These are phyloP conservation scores for Termitomyces sp. DNA, from an alignment of 768 basidiomycete species.

Conservation along the genomic window DNA sequence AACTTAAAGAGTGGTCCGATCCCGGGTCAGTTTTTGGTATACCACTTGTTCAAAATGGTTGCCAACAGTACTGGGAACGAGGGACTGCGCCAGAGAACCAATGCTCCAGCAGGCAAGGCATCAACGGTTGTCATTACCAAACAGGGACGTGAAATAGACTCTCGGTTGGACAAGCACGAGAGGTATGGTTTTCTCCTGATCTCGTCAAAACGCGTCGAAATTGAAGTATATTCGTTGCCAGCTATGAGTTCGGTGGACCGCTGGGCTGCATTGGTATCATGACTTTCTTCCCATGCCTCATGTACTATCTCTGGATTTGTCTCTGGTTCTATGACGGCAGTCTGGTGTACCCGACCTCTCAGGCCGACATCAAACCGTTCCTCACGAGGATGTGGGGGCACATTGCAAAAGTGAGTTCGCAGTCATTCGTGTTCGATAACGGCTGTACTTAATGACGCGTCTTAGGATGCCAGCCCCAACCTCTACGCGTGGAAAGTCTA, in stretches of 20 bases:
- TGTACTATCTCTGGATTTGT: constrained; percentile 99
- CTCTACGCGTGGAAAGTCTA: constrained; percentile 88
- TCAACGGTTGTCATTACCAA: constrained; percentile 48
- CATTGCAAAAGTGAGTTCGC: constrained; percentile 56
- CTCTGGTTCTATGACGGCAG: constrained; percentile 93
- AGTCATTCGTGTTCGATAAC: too few species aligned
- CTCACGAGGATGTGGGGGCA: constrained; percentile 82
- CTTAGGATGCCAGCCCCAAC: constrained; percentile 91
- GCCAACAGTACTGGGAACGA: constrained; percentile 11
- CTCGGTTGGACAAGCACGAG: constrained; percentile 67
- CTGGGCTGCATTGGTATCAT: constrained; percentile 91
- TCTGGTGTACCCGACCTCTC: constrained; percentile 63
- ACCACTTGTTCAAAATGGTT: constrained; percentile 12
- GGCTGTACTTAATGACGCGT: background rate
- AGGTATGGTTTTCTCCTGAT: constrained; percentile 36
- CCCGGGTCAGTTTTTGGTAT: background rate
- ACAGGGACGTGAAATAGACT: constrained; percentile 72
- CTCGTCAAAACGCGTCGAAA: background rate
- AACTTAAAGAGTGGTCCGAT: constrained; percentile 16
- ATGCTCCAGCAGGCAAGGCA: constrained; percentile 20
- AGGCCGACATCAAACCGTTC: constrained; percentile 75
- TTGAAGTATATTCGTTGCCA: constrained; percentile 29
- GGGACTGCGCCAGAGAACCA: constrained; percentile 18
- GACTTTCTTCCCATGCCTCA: constrained; percentile 88
- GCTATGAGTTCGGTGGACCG: constrained; percentile 97